Evolutionary conservation across 345 rosid species (phyloP).

Genomic region (Melaleuca alternifolia): DNA sequence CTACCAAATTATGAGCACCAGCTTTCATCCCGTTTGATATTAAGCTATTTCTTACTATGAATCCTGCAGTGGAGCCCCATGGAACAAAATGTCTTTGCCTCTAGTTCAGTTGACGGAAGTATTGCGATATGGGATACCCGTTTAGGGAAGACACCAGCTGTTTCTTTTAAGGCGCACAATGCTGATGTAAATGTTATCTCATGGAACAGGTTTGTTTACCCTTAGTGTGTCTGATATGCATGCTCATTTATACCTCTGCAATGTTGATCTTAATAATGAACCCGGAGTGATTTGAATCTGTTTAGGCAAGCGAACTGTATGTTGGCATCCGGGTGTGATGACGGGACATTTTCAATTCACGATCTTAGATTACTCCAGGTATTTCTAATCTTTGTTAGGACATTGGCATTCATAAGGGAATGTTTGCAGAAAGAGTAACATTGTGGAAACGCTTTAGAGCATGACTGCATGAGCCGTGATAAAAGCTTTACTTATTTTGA

Average conservation of each 20-base stretch:
- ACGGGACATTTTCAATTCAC: constrained; percentile 83
- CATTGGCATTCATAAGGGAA: not conserved
- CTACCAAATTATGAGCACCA: not conserved
- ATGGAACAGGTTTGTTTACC: constrained; percentile 75
- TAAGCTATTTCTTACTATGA: not conserved
- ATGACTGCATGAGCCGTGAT: not conserved
- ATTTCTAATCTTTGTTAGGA: not conserved
- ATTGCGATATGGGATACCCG: constrained; percentile 90
- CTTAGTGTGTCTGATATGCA: not conserved
- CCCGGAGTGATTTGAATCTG: constrained; percentile 1
- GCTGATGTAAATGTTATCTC: constrained; percentile 96
- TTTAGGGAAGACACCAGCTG: constrained; percentile 51
- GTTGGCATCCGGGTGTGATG: constrained; percentile 97
- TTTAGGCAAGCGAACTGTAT: constrained; percentile 79
- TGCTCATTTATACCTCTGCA: not conserved
- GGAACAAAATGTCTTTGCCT: constrained; percentile 70
- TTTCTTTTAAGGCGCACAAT: constrained; percentile 72
- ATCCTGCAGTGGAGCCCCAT: constrained; percentile 90
- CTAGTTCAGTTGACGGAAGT: constrained; percentile 75
- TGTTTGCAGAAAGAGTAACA: not conserved
- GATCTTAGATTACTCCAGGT: constrained; percentile 79
- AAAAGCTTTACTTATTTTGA: not conserved
- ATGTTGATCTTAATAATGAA: not conserved
- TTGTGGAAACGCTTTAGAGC: not conserved
- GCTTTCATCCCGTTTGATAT: not conserved